phyloP scores from a whole-genome alignment of 768 basidiomycete species.

The Ramaria rubella region DNA sequence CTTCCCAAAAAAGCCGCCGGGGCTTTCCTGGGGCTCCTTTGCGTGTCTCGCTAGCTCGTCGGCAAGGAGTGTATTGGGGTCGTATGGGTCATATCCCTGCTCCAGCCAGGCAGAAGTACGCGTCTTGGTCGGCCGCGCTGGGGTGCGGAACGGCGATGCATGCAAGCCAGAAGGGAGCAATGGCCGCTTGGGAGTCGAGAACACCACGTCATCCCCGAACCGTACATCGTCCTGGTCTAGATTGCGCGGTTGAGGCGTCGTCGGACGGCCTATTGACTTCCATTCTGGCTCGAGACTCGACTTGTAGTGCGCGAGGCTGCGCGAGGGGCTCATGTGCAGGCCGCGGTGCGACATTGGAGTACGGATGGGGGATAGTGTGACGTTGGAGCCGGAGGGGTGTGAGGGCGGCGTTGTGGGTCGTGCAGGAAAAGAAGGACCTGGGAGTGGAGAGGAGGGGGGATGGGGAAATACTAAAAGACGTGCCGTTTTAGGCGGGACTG shows the following conservation, averaged over 20 bases:
- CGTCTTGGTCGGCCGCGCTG: constrained; percentile 25
- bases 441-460: neutral
- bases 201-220: constrained; percentile 36
- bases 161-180: constrained; percentile 42
- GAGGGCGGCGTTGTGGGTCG: constrained; percentile 36
- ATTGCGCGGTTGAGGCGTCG: constrained; percentile 14
- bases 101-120: neutral
- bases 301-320: constrained; percentile 64
- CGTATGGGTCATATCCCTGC: constrained; percentile 54
- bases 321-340: constrained; percentile 60
- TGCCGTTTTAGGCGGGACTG: neutral
- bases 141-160: constrained; percentile 21
- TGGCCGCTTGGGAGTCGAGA: constrained; percentile 28
- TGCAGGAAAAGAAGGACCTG: constrained; percentile 26
- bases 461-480: neutral
- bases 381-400: constrained; percentile 17
- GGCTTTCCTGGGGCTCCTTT: constrained; percentile 45
- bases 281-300: constrained; percentile 50
- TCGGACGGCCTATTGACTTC: constrained; percentile 35
- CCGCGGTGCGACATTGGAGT: constrained; percentile 66
- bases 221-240: constrained; percentile 36
- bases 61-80: constrained; percentile 59
- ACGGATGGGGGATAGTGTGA: constrained; percentile 45
- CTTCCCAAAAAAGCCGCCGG: constrained; percentile 59
- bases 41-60: constrained; percentile 55